Percentiles rank a stretch among this genome's conserved stretches.
These are phyloP conservation scores for Candida sithepensis DNA, from an alignment of 805 yeast genomes.

Conservation along the genomic window DNA sequence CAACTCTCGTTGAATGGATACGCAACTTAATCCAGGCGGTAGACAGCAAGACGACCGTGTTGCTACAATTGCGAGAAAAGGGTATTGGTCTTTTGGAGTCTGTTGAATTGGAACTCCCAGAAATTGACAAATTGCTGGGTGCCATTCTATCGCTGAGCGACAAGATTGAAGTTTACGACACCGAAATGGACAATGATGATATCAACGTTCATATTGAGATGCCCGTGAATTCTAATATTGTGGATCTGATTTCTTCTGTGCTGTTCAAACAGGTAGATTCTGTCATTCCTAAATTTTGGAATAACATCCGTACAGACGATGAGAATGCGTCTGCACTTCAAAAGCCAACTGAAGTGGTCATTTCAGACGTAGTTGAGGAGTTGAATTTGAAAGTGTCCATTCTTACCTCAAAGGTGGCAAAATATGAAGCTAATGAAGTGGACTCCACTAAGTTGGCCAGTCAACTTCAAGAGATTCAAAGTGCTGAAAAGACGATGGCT, in stretches of 20 bases:
- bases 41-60: neutral
- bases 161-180: neutral
- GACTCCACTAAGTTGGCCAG: conserved; percentile 20
- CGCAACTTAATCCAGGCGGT: neutral
- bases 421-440: conserved; percentile 30
- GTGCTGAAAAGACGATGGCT: conserved; percentile 19
- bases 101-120: neutral
- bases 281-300: neutral
- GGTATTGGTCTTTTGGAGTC: neutral
- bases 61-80: neutral
- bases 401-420: conserved; percentile 40
- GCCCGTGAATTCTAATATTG: too few species aligned
- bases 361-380: conserved; percentile 35
- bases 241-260: too few species aligned
- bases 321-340: too few species aligned
- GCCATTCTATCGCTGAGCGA: neutral
- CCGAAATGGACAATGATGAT: neutral
- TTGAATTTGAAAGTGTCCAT: conserved; percentile 42
- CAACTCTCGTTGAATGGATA: neutral
- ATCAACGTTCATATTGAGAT: neutral
- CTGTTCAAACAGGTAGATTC: too few species aligned
- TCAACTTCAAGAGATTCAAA: conserved; percentile 24
- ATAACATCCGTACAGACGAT: too few species aligned
- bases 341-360: neutral
- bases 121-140: neutral